Conservation (phyloP, 257 asterid species). For the Nemophila menziesii region DNA sequence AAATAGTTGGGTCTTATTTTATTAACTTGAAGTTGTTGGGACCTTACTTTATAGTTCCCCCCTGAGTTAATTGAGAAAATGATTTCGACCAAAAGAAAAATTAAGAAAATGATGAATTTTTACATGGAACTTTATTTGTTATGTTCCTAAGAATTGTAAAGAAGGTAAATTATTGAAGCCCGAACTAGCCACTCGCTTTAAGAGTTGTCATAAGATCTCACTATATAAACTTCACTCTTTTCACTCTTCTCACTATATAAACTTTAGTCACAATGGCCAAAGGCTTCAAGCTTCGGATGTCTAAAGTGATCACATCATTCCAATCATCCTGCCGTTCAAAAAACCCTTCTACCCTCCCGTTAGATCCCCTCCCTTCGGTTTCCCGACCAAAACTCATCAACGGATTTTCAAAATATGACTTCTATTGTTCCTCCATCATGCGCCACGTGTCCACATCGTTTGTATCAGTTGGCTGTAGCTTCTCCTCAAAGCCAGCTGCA, state of each 20-base stretch:
- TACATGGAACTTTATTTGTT: too few species aligned
- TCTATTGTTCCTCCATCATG: constrained; percentile 15
- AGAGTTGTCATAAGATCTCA: too few species aligned
- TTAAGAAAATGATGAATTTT: too few species aligned
- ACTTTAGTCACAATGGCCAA: constrained; percentile 28
- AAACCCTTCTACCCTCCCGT: constrained; percentile 40
- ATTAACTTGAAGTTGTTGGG: too few species aligned
- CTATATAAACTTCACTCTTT: constrained; percentile 13
- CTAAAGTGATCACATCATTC: constrained; percentile 39
- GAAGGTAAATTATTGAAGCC: too few species aligned
- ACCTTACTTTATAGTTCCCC: too few species aligned
- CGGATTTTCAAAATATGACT: constrained; percentile 9
- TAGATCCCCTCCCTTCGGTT: constrained; percentile 46
- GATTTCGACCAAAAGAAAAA: too few species aligned
- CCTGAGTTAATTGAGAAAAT: too few species aligned
- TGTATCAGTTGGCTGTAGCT: constrained; percentile 13
- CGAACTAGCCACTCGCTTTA: too few species aligned
- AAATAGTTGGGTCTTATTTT: too few species aligned
- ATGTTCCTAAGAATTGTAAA: too few species aligned
- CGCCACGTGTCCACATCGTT: constrained; percentile 19
- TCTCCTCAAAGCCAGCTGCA: constrained; percentile 2
- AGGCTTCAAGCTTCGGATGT: constrained; percentile 44
- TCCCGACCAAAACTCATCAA: constrained; percentile 6
- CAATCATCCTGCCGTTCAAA: constrained; percentile 72
- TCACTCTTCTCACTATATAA: constrained; percentile 5